Evolutionary conservation across 75 land plant species (phyloP).

Genomic region (Ceratopteris richardii): DNA sequence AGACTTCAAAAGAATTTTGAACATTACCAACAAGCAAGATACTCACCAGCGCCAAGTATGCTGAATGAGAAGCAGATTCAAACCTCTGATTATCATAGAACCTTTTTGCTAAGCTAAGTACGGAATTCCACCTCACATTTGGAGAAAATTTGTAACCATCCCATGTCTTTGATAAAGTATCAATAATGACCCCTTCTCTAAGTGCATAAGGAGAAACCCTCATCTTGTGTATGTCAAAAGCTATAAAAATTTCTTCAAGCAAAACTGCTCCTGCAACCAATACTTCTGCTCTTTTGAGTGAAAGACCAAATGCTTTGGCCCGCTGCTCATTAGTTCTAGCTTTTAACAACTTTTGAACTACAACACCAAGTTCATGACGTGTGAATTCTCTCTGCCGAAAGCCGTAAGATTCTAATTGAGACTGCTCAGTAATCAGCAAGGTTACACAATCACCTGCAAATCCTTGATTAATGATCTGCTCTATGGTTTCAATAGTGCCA

Average conservation of each 20-base stretch:
- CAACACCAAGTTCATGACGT: conserved; percentile 26
- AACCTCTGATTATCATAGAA: conserved; percentile 37
- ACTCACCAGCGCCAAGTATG: conserved; percentile 17
- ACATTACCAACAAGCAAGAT: conserved; percentile 1
- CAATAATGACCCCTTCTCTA: conserved; percentile 54
- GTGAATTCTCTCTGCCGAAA: conserved; percentile 41
- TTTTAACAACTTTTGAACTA: conserved; percentile 27
- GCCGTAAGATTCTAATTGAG: conserved; percentile 9
- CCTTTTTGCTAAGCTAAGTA: conserved; percentile 34
- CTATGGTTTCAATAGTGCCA: conserved; percentile 47
- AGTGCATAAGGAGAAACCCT: conserved; percentile 61
- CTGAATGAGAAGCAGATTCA: conserved; percentile 33
- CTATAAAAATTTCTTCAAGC: conserved; percentile 47
- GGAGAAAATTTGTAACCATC: conserved; percentile 19
- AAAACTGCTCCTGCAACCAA: conserved; percentile 53
- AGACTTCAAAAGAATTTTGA: too few species aligned
- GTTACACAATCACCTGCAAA: conserved; percentile 15
- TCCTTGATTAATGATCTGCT: conserved; percentile 24
- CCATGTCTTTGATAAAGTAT: conserved; percentile 25
- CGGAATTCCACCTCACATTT: conserved; percentile 47
- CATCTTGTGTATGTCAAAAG: conserved; percentile 49
- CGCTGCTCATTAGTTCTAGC: conserved; percentile 23
- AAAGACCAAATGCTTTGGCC: conserved; percentile 21
- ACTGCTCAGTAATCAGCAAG: background rate
- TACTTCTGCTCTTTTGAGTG: conserved; percentile 38